A percentile compares a stretch with the other conserved stretches of the same genome.
phyloP scores from a whole-genome alignment of 2,329 filamentous ascomycete genomes.

The Zymoseptoria pseudotritici region DNA sequence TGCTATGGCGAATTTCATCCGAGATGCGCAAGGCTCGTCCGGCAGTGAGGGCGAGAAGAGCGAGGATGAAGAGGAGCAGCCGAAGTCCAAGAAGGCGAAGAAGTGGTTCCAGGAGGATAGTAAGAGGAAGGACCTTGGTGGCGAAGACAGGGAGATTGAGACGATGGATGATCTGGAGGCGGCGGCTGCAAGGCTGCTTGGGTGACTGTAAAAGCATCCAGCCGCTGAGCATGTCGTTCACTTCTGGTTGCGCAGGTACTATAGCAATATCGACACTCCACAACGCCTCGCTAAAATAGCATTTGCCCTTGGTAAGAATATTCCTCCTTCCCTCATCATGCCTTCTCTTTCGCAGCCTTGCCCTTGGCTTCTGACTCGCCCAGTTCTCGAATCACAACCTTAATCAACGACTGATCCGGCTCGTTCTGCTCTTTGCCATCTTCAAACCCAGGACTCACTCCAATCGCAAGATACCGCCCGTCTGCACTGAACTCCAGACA shows the following conservation, averaged over 20 bases:
- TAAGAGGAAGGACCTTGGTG: slow-evolving; percentile 43
- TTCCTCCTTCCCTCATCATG: not conserved
- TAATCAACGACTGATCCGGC: slow-evolving; percentile 61
- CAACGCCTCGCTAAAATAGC: not conserved
- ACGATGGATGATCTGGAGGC: slow-evolving; percentile 73
- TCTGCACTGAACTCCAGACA: slow-evolving; percentile 69
- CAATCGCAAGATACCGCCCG: slow-evolving; percentile 71
- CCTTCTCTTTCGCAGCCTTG: slow-evolving; percentile 19
- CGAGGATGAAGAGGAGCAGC: slow-evolving; percentile 38
- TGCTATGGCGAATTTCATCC: slow-evolving; percentile 37
- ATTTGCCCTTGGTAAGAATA: not conserved
- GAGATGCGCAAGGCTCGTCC: slow-evolving; percentile 24
- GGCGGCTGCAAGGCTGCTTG: slow-evolving; percentile 63
- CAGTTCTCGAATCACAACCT: slow-evolving; percentile 74
- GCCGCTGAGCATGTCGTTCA: not conserved
- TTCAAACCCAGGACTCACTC: slow-evolving; percentile 79
- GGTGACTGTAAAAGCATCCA: slow-evolving; percentile 3
- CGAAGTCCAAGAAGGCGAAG: slow-evolving; percentile 57
- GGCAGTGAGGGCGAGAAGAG: slow-evolving; percentile 24
- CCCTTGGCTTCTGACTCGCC: slow-evolving; percentile 79
- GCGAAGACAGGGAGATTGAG: slow-evolving; percentile 58
- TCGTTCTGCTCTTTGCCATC: slow-evolving; percentile 74
- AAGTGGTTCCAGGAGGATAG: slow-evolving; percentile 72
- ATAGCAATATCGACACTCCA: not conserved
- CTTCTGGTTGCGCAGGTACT: not conserved